Percentiles rank a stretch among this genome's conserved stretches.
These are phyloP conservation scores for Xylariomycetidae sp. DNA, from an alignment of 2,329 filamentous ascomycete genomes.

Conservation along the genomic window DNA sequence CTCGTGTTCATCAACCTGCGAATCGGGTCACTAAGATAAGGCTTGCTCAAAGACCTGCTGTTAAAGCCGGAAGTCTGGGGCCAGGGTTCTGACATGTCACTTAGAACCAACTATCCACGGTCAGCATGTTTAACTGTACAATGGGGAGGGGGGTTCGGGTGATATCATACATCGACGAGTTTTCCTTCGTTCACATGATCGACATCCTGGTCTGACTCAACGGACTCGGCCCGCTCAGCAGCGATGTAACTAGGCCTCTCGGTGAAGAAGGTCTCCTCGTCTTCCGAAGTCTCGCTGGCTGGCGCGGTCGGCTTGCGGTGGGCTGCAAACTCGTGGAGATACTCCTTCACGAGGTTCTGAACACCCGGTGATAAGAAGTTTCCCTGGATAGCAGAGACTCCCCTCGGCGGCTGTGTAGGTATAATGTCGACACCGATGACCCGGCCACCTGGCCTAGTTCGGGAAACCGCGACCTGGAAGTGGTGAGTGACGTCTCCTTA, in stretches of 20 bases:
- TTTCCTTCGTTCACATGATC: slow-evolving; percentile 38
- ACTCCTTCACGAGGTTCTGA: slow-evolving; percentile 70
- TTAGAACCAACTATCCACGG: slow-evolving; percentile 65
- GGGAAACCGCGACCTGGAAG: slow-evolving; percentile 68
- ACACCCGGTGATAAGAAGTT: slow-evolving; percentile 76
- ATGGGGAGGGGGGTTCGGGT: neutral
- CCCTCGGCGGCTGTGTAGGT: slow-evolving; percentile 81
- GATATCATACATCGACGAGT: slow-evolving; percentile 63
- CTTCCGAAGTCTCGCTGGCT: slow-evolving; percentile 10
- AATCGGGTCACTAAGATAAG: too few relatives aligned
- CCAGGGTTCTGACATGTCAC: slow-evolving; percentile 99
- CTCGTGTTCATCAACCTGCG: slow-evolving; percentile 99
- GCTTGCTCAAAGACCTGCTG: slow-evolving; percentile 89
- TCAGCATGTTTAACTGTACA: slow-evolving; percentile 6
- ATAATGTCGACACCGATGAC: slow-evolving; percentile 93
- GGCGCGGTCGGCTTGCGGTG: slow-evolving; percentile 6
- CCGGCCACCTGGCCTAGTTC: slow-evolving; percentile 68
- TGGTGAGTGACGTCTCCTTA: slow-evolving; percentile 8
- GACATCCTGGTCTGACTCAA: slow-evolving; percentile 24
- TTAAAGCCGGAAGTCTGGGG: slow-evolving; percentile 70
- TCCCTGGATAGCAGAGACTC: slow-evolving; percentile 91
- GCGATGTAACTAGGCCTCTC: slow-evolving; percentile 59
- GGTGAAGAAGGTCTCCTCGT: slow-evolving; percentile 22
- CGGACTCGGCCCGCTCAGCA: slow-evolving; percentile 46
- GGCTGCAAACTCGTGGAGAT: slow-evolving; percentile 51